Percentiles rank a stretch among this genome's conserved stretches.
Conservation (phyloP, 2,329 filamentous ascomycete species). For the Didymellaceae sp. region DNA sequence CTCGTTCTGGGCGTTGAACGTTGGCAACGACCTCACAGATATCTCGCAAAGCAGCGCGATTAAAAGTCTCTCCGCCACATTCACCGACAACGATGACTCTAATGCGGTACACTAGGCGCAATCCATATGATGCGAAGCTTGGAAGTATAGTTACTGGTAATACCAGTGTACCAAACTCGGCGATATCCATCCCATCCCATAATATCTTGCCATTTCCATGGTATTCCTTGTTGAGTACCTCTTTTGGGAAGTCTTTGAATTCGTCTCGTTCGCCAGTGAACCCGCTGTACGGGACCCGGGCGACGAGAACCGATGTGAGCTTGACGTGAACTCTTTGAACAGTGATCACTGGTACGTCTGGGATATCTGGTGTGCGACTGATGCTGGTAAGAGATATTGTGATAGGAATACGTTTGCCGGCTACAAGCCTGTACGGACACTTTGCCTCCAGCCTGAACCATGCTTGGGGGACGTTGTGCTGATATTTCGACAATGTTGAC, state of each 20-base stretch:
- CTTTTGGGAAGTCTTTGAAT: neutral
- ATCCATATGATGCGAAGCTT: neutral
- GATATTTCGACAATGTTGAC: neutral
- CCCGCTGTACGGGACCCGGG: neutral
- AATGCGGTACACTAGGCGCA: neutral
- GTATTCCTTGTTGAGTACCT: neutral
- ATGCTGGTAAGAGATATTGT: constrained; percentile 1
- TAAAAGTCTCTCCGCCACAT: neutral
- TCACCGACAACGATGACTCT: neutral
- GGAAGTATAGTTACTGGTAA: neutral
- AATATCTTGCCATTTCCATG: neutral
- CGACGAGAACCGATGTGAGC: neutral
- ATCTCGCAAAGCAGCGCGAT: neutral
- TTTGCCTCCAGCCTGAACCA: neutral
- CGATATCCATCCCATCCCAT: neutral
- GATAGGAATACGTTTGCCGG: neutral
- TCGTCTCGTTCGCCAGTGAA: neutral
- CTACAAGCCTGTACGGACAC: neutral
- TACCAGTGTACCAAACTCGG: neutral
- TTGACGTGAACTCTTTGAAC: neutral
- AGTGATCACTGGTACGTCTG: neutral
- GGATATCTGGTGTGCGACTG: neutral
- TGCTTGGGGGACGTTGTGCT: neutral
- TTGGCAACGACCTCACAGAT: neutral
- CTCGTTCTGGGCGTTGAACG: neutral